Evolutionary conservation across 768 basidiomycete genomes (phyloP), one percentile per base, ranked within the genome.

Genomic region (Pilatotrama ljubarskyi): DNA sequence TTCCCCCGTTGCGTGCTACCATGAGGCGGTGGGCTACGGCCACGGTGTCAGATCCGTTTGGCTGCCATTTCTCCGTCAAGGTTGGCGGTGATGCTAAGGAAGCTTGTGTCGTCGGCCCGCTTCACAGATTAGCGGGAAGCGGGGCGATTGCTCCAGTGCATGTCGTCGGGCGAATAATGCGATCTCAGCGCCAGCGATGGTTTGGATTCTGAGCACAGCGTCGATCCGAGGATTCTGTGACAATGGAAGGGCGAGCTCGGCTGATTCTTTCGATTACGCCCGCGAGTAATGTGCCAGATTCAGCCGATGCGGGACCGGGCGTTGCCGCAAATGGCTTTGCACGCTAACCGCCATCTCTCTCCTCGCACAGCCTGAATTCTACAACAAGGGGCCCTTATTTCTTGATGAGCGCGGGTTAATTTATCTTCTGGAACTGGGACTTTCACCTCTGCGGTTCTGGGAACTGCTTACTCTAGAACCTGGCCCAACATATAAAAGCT

Each of bases 191-290:
- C 47, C 47, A 48, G 25, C 46, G 32, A 14, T 14, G 29, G 43
- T n/a, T 41, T 42, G 26, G 59, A 53, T 55, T 51, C 53, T 48
- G 54, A 55, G 54, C 60, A 51, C 41, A 51, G 54, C 54, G 60
- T 61, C 60, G 60, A 61, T 61, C 60, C 60, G 60, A 61, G 48
- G 55, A 54, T 55, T 55, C 48, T 61, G 60, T 61, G 60, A 61
- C 54, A 56, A 42, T 50, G 38, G 47, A 44, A 46, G 59, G 46
- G 47, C 37, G 36, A 44, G 36, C 37, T 53, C 51, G 59, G 55
- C 20, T 48, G 42, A 47, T 43, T 49, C 18, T 60, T 51, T 38
- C 41, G 59, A 40, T 50, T 44, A 38, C 59, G 52, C 47, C 38
- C 52, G 52, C 41, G 46, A 55, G 47, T 41, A 49, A 49, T 59